A percentile compares a stretch with the other conserved stretches of the same genome.
These are phyloP conservation scores for Globisporangium splendens DNA, from an alignment of 352 stramenopile genomes.

Conservation along the genomic window DNA sequence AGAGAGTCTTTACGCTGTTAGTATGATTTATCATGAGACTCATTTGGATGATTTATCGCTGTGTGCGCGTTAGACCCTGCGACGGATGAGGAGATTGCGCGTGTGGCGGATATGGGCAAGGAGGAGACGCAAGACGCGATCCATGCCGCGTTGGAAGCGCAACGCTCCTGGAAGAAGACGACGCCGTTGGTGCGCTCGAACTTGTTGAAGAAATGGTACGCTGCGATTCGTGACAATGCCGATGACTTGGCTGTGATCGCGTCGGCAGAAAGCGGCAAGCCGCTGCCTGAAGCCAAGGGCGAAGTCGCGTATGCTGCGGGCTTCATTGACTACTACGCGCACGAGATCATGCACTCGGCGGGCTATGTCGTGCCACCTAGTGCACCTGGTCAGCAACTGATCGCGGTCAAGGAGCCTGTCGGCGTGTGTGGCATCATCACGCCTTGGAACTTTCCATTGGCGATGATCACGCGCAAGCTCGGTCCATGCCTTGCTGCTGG, in stretches of 20 bases:
- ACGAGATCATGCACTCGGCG: conserved; percentile 89
- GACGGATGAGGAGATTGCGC: conserved; percentile 67
- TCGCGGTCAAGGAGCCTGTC: conserved; percentile 90
- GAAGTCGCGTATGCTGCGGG: conserved; percentile 93
- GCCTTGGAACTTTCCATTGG: conserved; percentile 98
- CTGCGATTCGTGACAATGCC: conserved; percentile 58
- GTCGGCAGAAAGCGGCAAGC: conserved; percentile 97
- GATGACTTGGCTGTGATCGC: conserved; percentile 91
- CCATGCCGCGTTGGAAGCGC: conserved; percentile 51
- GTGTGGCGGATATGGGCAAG: conserved; percentile 65
- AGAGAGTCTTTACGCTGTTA: neutral
- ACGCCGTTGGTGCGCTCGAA: conserved; percentile 57
- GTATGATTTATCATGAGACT: neutral
- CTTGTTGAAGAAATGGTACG: conserved; percentile 83
- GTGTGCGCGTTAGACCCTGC: conserved; percentile 47
- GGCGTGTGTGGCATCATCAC: conserved; percentile 95
- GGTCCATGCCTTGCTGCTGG: conserved; percentile 91
- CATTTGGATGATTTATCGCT: neutral
- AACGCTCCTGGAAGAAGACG: conserved; percentile 71
- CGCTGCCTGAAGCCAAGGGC: conserved; percentile 89
- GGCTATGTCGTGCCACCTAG: conserved; percentile 79
- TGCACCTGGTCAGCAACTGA: conserved; percentile 50
- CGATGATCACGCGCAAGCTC: conserved; percentile 98
- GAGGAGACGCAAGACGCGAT: conserved; percentile 75
- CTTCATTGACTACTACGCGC: conserved; percentile 97